Conservation (phyloP, 305 asterid species). For the Rubia balearica region DNA sequence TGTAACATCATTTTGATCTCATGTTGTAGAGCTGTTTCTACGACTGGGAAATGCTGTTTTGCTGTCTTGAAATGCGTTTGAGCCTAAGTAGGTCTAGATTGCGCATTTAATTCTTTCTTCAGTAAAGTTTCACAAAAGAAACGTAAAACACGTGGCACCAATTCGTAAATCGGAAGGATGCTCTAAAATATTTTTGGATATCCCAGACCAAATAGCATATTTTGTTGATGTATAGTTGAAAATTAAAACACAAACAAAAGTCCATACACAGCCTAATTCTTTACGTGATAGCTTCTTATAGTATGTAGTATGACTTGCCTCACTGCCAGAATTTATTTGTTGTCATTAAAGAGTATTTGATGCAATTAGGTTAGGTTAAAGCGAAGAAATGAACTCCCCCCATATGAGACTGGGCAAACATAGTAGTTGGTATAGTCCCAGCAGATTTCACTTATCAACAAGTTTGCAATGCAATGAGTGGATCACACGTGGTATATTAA, state of each 20-base stretch:
- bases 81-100: background rate
- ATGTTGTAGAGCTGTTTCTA: background rate
- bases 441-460: constrained; percentile 7
- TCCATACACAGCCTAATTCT: background rate
- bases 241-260: background rate
- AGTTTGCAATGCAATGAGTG: background rate
- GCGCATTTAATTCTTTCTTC: background rate
- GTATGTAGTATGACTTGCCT: background rate
- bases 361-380: background rate
- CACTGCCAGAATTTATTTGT: background rate
- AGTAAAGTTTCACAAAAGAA: background rate
- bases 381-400: background rate
- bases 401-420: background rate
- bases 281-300: background rate
- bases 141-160: background rate
- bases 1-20: background rate
- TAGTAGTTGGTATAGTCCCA: background rate
- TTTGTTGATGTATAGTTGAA: background rate
- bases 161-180: background rate
- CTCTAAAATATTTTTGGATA: background rate
- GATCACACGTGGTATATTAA: background rate
- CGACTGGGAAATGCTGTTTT: background rate
- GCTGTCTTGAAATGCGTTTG: background rate
- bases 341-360: background rate
- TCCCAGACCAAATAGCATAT: background rate